Evolutionary conservation across 2,329 filamentous ascomycete genomes (phyloP), one percentile per base, ranked within the genome.

Genomic region (Rachicladosporium sp.): DNA sequence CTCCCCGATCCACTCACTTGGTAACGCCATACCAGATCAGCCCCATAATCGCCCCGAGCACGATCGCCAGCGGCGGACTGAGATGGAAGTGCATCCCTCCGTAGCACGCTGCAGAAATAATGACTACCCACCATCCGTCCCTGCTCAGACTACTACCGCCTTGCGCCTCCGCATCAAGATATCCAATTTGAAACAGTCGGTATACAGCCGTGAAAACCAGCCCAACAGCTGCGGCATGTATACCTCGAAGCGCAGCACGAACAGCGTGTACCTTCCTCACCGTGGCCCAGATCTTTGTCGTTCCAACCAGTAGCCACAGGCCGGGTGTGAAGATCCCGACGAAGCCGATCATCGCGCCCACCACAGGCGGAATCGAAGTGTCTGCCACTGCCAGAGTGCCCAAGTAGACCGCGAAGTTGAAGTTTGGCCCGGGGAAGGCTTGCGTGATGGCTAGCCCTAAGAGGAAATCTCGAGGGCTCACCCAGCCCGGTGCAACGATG

Each of bases 401-500:
- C 10, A 66, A 55, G 37, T 61, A 66, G 10, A 66, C 63, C 1
- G 55, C 56, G 33, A 66, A 77, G 51, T 73, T 74, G 58, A 74
- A 73, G 46, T 74, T 73, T 0, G 75, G 76, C 0, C 75, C 75
- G 0, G 81, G 80, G 42, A 85, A 80, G 0, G 77, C 71, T 56
- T 86, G 80, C 11, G 76, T 78, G 38, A 86, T 68, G 6, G 80
- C 82, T 0, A 86, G 70, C 0, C 80, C 81, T 36, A 85, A 74
- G 0, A 86, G 64, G 53, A 86, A 85, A 53, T 86, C 78, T 3
- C 81, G 70, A 0, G 77, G 66, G 0, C 70, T 73, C 0, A 86
- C 80, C 80, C 80, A 86, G 5, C 76, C 76, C 15, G 79, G 76
- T 0, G 69, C 67, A 0, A 84, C 81, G 29, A 84, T 46, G 35